Evolutionary conservation across 441 rosid species (phyloP).

Genomic region (Aquilaria agallochum): DNA sequence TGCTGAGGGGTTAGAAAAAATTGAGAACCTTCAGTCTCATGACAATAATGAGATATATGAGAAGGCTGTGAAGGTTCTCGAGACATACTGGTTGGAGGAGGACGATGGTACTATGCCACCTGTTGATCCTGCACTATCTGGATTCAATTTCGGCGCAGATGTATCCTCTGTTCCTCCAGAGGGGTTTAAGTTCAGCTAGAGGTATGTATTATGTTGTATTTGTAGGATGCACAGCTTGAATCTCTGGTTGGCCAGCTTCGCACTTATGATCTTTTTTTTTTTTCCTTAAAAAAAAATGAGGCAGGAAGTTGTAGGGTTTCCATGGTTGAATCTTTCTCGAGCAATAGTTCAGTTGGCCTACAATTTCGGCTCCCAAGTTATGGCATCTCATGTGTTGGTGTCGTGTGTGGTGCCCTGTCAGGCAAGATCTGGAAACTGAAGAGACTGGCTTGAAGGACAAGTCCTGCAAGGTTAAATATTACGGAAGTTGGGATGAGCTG

Average conservation of each 20-base stretch:
- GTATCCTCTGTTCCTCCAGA: slow-evolving; percentile 67
- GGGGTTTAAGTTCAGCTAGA: slow-evolving; percentile 81
- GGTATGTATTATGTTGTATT: slow-evolving; percentile 22
- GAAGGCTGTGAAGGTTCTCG: slow-evolving; percentile 79
- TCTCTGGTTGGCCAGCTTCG: neutral
- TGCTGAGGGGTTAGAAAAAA: slow-evolving; percentile 74
- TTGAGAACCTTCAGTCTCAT: slow-evolving; percentile 72
- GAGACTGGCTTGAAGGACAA: too few species aligned
- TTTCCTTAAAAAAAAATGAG: neutral
- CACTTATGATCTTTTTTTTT: neutral
- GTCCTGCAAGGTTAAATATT: too few species aligned
- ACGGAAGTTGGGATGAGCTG: too few species aligned
- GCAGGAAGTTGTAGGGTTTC: neutral
- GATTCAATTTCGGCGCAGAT: slow-evolving; percentile 59
- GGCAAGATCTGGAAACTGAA: too few species aligned
- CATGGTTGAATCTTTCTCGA: neutral
- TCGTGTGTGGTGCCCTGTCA: too few species aligned
- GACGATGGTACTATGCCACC: slow-evolving; percentile 70
- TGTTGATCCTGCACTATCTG: slow-evolving; percentile 54
- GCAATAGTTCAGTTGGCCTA: neutral
- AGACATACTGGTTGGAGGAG: slow-evolving; percentile 83
- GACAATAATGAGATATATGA: slow-evolving; percentile 24
- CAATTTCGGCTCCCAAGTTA: too few species aligned
- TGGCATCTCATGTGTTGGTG: too few species aligned
- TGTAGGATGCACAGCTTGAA: neutral